Base-by-base conservation (phyloP, 495 filamentous ascomycete species). In the Talaromyces proteolyticus region DNA sequence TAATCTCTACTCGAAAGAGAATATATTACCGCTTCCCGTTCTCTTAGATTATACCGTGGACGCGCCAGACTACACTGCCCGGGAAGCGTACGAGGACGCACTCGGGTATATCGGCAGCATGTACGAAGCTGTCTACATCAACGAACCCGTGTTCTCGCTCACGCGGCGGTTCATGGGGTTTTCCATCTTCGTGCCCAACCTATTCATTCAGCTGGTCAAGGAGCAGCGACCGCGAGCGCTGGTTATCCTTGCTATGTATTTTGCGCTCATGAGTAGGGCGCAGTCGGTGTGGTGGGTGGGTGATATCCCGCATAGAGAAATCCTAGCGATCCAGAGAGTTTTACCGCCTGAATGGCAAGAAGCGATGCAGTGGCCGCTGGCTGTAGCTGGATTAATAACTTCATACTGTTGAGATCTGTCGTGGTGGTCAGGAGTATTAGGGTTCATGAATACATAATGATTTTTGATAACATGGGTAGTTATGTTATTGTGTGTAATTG, bases 241-340 rank as follows among this genome's bases (percentile, higher is more conserved):
- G 7, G 46, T 53, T 2, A 61, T 61, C 11, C 45, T 76, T 6
- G 70, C 62, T 2, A 64, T 73, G 52, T 64, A 59, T 42, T 76
- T 73, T 53, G 64, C 67, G 0, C 45, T 68, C 20, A 49, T 62
- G 11, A 56, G 55, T 11, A 57, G 42, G 17, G 54, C 64, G 19
- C 53, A 62, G 2, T 46, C 63, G 49, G 42, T 65, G 1, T 75
- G 72, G 70, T 75, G 68, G 70, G 51, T 72, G 45, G 63, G 53
- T 2, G 57, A 64, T 8, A 67, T 67, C 24, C 68, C 68, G 7
- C 62, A 61, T 48, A 44, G 61, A 51, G 71, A 75, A 45, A 58
- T 72, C 4, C 50, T 55, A 21, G 67, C 60, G 2, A 70, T 75
- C 36, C 48, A 63, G n/a, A 53, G 53, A 12, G 57, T 57, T n/a